These are phyloP conservation scores for Lactuca sativa DNA, from an alignment of 129 eudicot genomes.

Conservation along the genomic window DNA sequence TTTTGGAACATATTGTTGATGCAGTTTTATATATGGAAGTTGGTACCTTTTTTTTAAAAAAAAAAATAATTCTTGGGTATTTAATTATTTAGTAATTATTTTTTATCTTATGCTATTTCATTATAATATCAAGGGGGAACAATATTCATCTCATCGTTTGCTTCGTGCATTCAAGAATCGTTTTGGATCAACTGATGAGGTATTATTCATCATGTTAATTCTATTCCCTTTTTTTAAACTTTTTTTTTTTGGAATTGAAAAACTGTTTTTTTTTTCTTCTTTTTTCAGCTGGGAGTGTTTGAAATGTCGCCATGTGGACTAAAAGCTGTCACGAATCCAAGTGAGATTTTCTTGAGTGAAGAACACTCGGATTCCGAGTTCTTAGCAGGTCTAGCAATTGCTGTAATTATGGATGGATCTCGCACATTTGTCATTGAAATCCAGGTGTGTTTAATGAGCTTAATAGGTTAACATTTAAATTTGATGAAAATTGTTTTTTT, in stretches of 20 bases:
- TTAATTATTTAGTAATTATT: background rate
- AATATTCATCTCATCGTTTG: conserved; percentile 74
- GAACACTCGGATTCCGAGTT: conserved; percentile 65
- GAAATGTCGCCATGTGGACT: conserved; percentile 85
- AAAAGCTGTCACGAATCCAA: conserved; percentile 73
- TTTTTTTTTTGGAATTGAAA: background rate
- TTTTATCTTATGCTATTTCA: background rate
- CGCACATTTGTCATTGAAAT: conserved; percentile 79
- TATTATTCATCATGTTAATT: conserved; percentile 18
- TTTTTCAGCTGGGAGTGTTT: conserved; percentile 80
- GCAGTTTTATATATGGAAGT: conserved; percentile 93
- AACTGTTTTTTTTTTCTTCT: background rate
- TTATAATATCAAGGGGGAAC: conserved; percentile 72
- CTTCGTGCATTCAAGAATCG: conserved; percentile 92
- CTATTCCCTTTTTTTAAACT: background rate
- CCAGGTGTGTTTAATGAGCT: conserved; percentile 48
- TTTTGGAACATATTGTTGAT: conserved; percentile 95
- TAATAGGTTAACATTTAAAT: background rate
- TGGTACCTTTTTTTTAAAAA: conserved; percentile 34
- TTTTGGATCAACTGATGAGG: conserved; percentile 97
- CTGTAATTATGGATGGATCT: conserved; percentile 86
- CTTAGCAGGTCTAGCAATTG: conserved; percentile 78
- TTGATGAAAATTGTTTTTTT: too few species aligned
- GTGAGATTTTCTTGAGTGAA: conserved; percentile 77
- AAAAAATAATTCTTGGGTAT: conserved; percentile 6